Percentiles rank a stretch among this genome's conserved stretches.
phyloP scores from a whole-genome alignment of 2,329 filamentous ascomycete genomes.

The Albophoma yamanashiensis region DNA sequence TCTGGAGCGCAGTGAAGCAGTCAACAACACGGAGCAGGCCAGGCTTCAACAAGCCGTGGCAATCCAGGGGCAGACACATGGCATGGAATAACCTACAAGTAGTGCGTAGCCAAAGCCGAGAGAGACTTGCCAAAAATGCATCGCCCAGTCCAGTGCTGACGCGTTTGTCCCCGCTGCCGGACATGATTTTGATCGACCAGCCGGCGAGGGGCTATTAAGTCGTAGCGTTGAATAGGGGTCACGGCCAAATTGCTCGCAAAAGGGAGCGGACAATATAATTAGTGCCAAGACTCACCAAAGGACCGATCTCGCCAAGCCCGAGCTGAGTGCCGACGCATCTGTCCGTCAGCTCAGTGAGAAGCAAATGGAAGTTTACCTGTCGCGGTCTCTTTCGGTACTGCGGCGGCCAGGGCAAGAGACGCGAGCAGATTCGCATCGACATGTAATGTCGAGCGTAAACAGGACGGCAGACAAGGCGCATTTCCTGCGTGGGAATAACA shows the following conservation, averaged over 20 bases:
- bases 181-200: neutral
- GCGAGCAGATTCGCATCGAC: neutral
- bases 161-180: neutral
- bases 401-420: neutral
- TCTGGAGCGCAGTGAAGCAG: neutral
- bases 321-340: neutral
- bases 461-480: neutral
- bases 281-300: neutral
- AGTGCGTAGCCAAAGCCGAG: neutral
- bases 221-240: neutral
- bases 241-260: neutral
- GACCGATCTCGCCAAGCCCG: neutral
- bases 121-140: neutral
- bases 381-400: too few species aligned
- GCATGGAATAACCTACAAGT: too few species aligned
- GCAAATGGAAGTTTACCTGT: neutral
- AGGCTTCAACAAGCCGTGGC: neutral
- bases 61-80: neutral
- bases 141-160: neutral
- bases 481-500: neutral
- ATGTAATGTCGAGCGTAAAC: neutral
- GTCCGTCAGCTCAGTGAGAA: neutral
- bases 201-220: neutral
- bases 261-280: neutral
- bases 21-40: neutral